Base-by-base conservation (phyloP, 768 basidiomycete species). In the Bullera alba region DNA sequence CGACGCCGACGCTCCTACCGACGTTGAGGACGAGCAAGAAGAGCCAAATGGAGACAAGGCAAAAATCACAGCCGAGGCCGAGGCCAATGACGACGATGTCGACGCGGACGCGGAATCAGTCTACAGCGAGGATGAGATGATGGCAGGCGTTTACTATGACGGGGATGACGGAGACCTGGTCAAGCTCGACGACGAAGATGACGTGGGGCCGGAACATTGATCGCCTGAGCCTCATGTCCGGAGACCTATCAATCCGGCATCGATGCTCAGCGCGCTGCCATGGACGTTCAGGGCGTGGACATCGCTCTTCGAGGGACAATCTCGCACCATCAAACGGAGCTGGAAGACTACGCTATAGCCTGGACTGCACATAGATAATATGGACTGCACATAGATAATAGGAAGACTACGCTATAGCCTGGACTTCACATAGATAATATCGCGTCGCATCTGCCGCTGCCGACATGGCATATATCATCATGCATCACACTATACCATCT, bases 141-240 rank as follows among this genome's bases (percentile, higher is more conserved):
- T 68, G 36, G 41, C 36, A 17, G 66, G 60, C 1, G 57, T 68
- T 5, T 68, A 42, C 37, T 58, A 48, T 32, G 48, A 56, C 8
- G 54, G 56, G 29, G 51, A 56, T 17, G 53, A 60, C 17, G 65
- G 65, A 2, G 50, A 59, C 8, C 4, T 57, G 25, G 34, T 63
- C 5, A 47, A 63, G 38, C 25, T 56, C 21, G 42, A 34, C n/a
- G 42, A 28, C 14, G n/a, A n/a, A n/a, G n/a, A n/a, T n/a, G n/a
- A n/a, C n/a, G n/a, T n/a, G n/a, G n/a, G n/a, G n/a, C n/a, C n/a
- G n/a, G n/a, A n/a, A n/a, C n/a, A n/a, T n/a, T n/a, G n/a, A n/a
- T n/a, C n/a, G n/a, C n/a, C n/a, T n/a, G n/a, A n/a, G n/a, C n/a
- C n/a, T n/a, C n/a, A n/a, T n/a, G n/a, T n/a, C n/a, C n/a, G n/a